Conservation (phyloP, 164 flowering plant species). For the Santalum album region DNA sequence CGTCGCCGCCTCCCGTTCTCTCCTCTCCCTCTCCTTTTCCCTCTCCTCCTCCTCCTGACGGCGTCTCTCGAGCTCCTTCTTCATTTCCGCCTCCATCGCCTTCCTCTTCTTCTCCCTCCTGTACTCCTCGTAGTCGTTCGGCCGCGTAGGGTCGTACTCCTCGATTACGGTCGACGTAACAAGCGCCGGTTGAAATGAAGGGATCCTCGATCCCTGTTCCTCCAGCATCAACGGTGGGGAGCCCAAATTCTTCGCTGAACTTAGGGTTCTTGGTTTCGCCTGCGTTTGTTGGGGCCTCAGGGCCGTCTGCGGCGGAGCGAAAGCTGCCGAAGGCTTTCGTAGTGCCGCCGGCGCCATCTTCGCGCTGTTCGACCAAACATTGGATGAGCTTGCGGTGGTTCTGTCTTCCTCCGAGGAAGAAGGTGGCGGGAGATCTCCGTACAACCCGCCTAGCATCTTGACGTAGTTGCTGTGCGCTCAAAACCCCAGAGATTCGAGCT, state of each 20-base stretch:
- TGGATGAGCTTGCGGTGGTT: constrained; percentile 23
- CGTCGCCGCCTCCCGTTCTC: constrained; percentile 29
- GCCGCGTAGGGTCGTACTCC: constrained; percentile 94
- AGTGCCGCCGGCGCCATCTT: constrained; percentile 89
- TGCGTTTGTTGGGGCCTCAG: constrained; percentile 24
- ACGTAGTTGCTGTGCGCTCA: background rate
- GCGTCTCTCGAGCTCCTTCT: constrained; percentile 44
- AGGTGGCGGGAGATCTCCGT: constrained; percentile 93
- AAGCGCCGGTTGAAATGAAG: constrained; percentile 44
- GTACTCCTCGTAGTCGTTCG: constrained; percentile 87
- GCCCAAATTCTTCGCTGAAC: background rate
- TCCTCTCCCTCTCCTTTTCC: constrained; percentile 46
- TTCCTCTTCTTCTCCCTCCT: constrained; percentile 63
- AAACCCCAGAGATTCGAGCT: too few species aligned
- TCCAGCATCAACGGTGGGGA: constrained; percentile 6
- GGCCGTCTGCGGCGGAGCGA: constrained; percentile 56
- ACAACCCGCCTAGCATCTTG: constrained; percentile 82
- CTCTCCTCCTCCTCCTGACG: constrained; percentile 39
- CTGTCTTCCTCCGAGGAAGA: constrained; percentile 48
- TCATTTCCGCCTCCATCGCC: constrained; percentile 51
- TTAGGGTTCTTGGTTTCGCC: constrained; percentile 30
- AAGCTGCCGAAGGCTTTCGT: constrained; percentile 60
- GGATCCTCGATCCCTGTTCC: constrained; percentile 5
- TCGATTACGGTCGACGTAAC: constrained; percentile 73
- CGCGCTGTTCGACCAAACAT: constrained; percentile 78